Conservation (phyloP, 768 basidiomycete species). For the Trametopsis cervina region DNA sequence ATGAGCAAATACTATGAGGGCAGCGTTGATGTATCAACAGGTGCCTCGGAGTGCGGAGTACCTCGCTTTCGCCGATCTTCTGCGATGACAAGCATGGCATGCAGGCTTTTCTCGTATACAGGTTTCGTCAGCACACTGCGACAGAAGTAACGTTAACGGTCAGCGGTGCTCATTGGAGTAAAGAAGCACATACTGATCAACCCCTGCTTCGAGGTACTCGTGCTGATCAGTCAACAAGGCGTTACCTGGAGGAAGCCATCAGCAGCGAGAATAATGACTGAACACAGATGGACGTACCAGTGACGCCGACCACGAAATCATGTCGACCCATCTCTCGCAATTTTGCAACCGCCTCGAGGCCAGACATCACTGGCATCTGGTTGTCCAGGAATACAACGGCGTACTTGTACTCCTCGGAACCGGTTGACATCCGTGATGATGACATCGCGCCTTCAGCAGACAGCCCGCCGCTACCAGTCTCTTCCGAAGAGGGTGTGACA, state of each 20-base stretch:
- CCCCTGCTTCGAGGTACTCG: constrained; percentile 71
- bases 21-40: no score
- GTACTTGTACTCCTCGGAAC: constrained; percentile 20
- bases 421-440: constrained; percentile 25
- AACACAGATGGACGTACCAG: constrained; percentile 26
- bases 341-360: constrained; percentile 57
- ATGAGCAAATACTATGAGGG: no score
- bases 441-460: constrained; percentile 9
- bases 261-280: no score
- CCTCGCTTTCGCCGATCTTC: constrained; percentile 30
- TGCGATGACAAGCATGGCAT: constrained; percentile 34
- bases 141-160: neutral
- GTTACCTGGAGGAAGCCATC: constrained; percentile 14
- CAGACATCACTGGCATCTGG: constrained; percentile 80
- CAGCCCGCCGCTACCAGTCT: constrained; percentile 27
- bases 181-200: constrained; percentile 49
- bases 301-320: constrained; percentile 79
- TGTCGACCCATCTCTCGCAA: constrained; percentile 56
- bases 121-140: constrained; percentile 73
- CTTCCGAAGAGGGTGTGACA: constrained; percentile 20
- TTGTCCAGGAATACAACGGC: constrained; percentile 57
- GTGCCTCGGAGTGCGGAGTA: neutral
- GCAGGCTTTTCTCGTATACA: constrained; percentile 51
- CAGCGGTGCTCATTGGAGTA: neutral
- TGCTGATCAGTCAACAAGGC: constrained; percentile 51